Percentiles rank a stretch among this genome's conserved stretches.
These are phyloP conservation scores for Botrytis paeoniae DNA, from an alignment of 2,329 filamentous ascomycete species.

Conservation along the genomic window DNA sequence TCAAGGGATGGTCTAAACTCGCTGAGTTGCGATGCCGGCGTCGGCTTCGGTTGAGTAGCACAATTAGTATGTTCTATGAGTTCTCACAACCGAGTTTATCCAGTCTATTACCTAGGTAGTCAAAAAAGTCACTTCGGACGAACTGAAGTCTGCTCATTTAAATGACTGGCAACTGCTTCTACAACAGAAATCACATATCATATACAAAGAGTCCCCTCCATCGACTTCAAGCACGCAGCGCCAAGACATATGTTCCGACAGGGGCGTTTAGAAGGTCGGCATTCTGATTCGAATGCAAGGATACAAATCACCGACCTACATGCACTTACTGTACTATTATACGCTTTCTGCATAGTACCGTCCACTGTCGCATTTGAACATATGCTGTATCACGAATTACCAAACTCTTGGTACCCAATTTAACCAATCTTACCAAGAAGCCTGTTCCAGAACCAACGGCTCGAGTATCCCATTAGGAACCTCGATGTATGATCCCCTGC, in stretches of 20 bases:
- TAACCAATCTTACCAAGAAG: background rate
- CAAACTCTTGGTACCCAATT: conserved; percentile 5
- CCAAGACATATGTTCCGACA: background rate
- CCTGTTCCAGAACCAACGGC: background rate
- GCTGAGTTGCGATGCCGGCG: conserved; percentile 4
- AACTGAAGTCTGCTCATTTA: background rate
- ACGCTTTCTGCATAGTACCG: background rate
- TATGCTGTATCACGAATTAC: background rate
- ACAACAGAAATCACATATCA: background rate
- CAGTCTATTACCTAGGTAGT: background rate
- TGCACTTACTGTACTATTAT: background rate
- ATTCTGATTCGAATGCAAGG: background rate
- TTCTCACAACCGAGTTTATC: background rate
- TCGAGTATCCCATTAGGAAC: background rate
- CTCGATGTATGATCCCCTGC: background rate
- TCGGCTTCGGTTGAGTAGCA: conserved; percentile 1
- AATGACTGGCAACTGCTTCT: background rate
- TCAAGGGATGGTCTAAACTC: background rate
- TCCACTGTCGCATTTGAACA: background rate
- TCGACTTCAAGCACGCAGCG: background rate
- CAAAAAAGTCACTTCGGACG: background rate
- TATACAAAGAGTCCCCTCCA: background rate
- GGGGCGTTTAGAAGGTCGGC: background rate
- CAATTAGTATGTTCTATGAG: background rate
- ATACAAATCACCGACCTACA: background rate